Conservation (phyloP, 1,284 basidiomycete genomes). For the Boletellus dicymbophilus region DNA sequence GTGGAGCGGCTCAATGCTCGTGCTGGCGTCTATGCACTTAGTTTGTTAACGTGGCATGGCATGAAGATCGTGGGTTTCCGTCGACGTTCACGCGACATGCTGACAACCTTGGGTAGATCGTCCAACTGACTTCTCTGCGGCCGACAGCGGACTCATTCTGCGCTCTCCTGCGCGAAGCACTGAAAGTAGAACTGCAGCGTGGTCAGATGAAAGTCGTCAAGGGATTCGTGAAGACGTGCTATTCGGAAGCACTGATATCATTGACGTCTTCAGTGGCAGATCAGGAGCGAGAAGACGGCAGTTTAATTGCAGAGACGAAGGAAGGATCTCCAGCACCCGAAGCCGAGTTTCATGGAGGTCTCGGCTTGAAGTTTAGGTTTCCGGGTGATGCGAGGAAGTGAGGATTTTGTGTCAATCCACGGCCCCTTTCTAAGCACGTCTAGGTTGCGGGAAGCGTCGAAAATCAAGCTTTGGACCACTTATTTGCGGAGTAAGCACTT, state of each 20-base stretch:
- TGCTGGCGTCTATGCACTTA: constrained; percentile 94
- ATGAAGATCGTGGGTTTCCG: constrained; percentile 83
- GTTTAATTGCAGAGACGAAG: constrained; percentile 56
- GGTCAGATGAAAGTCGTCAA: constrained; percentile 96
- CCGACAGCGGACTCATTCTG: constrained; percentile 97
- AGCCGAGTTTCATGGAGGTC: constrained; percentile 77
- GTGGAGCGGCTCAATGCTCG: constrained; percentile 94
- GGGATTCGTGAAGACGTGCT: constrained; percentile 89
- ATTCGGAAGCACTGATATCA: constrained; percentile 89
- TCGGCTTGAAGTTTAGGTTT: constrained; percentile 89
- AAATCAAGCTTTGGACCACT: constrained; percentile 95
- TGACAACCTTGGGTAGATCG: constrained; percentile 57
- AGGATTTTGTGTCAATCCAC: constrained; percentile 28
- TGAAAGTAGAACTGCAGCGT: constrained; percentile 86
- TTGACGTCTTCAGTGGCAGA: constrained; percentile 54
- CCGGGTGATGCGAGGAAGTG: constrained; percentile 94
- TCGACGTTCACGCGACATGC: neutral
- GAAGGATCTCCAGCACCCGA: constrained; percentile 49
- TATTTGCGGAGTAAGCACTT: constrained; percentile 73
- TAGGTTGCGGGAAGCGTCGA: constrained; percentile 93
- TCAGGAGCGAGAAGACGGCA: constrained; percentile 68
- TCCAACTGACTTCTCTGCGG: constrained; percentile 95
- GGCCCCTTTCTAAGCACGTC: constrained; percentile 13
- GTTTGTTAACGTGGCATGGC: constrained; percentile 93
- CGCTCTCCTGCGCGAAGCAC: constrained; percentile 82